Conservation (phyloP, 352 stramenopile genomes). For the Elongisporangium undulatum region DNA sequence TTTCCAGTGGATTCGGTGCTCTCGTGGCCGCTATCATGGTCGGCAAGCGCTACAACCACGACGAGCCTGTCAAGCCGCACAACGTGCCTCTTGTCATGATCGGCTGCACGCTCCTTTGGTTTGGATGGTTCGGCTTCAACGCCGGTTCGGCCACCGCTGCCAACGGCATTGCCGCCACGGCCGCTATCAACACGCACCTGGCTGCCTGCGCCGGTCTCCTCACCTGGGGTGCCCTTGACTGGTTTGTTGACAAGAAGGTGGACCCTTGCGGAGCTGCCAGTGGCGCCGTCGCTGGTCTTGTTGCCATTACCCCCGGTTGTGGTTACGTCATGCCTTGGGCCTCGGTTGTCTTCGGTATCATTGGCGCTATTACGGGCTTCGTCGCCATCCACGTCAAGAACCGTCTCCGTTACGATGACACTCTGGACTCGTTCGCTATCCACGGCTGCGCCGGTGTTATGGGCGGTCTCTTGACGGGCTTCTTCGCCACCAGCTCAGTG, state of each 20-base stretch:
- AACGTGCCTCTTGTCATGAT: conserved; percentile 87
- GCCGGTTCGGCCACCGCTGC: conserved; percentile 55
- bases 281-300: conserved; percentile 60
- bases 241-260: conserved; percentile 38
- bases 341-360: conserved; percentile 64
- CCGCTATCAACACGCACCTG: conserved; percentile 74
- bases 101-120: conserved; percentile 70
- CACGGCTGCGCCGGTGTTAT: conserved; percentile 62
- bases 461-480: conserved; percentile 57
- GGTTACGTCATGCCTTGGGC: conserved; percentile 70
- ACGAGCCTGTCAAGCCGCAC: conserved; percentile 66
- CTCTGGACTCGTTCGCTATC: conserved; percentile 75
- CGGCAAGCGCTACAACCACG: conserved; percentile 70
- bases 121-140: conserved; percentile 88
- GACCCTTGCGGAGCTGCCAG: conserved; percentile 60
- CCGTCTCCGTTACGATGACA: conserved; percentile 70
- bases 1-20: conserved; percentile 72
- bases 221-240: conserved; percentile 64
- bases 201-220: conserved; percentile 57
- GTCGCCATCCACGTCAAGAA: conserved; percentile 61
- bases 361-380: conserved; percentile 52
- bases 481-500: conserved; percentile 57
- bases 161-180: conserved; percentile 58
- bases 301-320: conserved; percentile 64
- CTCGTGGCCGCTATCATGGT: conserved; percentile 69